These are phyloP conservation scores for Colletotrichum karsti DNA, from an alignment of 2,329 filamentous ascomycete genomes.

Conservation along the genomic window DNA sequence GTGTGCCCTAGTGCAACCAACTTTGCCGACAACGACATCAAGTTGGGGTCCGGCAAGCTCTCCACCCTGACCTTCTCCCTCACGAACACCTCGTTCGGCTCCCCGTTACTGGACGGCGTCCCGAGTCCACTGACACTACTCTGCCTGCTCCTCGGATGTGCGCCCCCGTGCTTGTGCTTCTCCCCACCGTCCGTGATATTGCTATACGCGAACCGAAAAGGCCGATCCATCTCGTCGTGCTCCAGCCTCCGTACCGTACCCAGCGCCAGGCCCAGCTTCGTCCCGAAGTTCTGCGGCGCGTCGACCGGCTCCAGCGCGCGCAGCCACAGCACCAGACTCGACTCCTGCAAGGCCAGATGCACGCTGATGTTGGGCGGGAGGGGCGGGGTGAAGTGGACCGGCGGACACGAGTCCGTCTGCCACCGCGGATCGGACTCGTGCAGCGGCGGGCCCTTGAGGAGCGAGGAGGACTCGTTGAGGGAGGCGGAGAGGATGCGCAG, in stretches of 20 bases:
- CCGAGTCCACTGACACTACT: constrained; percentile 15
- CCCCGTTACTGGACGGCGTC: constrained; percentile 27
- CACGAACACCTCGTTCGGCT: constrained; percentile 75
- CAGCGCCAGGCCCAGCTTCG: constrained; percentile 76
- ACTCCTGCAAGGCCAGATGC: constrained; percentile 75
- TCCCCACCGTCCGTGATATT: constrained; percentile 33
- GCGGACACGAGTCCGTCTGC: constrained; percentile 52
- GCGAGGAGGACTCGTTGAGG: constrained; percentile 57
- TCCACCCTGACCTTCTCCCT: constrained; percentile 91
- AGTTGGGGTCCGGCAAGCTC: constrained; percentile 80
- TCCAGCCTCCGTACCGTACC: constrained; percentile 70
- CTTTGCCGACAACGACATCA: constrained; percentile 87
- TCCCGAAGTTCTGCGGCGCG: constrained; percentile 68
- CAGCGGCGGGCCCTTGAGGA: constrained; percentile 63
- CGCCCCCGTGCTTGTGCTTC: constrained; percentile 24
- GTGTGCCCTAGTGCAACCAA: constrained; percentile 80
- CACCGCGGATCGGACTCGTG: constrained; percentile 50
- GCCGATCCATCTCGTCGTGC: constrained; percentile 82
- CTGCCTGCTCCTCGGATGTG: constrained; percentile 3
- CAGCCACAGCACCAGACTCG: constrained; percentile 73
- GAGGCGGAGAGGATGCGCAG: constrained; percentile 64
- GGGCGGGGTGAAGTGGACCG: constrained; percentile 51
- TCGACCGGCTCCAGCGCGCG: constrained; percentile 75
- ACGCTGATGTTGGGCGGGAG: constrained; percentile 75
- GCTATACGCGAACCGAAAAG: constrained; percentile 70